Conservation (phyloP, 129 eudicot species). For the Daucus carota region DH1_v3.0 NC_030381.2:21011001-21011500, state of each 20-base stretch:
- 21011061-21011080: background rate
- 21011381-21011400: conserved; percentile 90
- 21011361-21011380: background rate
- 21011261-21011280: background rate
- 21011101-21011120: conserved; percentile 72
- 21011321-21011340: background rate
- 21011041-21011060: background rate
- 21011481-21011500: conserved; percentile 78
- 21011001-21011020: background rate
- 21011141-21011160: conserved; percentile 87
- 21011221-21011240: background rate
- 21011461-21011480: conserved; percentile 81
- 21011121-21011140: conserved; percentile 77
- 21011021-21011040: background rate
- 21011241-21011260: too few species aligned
- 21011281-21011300: background rate
- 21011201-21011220: background rate
- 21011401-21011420: conserved; percentile 86
- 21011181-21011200: background rate
- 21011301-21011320: background rate
- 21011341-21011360: background rate
- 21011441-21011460: conserved; percentile 73
- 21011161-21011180: conserved; percentile 14
- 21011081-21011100: conserved; percentile 63
- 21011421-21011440: conserved; percentile 92